Conservation (phyloP, 2,329 filamentous ascomycete genomes). For the Achaetomium macrosporum region DNA sequence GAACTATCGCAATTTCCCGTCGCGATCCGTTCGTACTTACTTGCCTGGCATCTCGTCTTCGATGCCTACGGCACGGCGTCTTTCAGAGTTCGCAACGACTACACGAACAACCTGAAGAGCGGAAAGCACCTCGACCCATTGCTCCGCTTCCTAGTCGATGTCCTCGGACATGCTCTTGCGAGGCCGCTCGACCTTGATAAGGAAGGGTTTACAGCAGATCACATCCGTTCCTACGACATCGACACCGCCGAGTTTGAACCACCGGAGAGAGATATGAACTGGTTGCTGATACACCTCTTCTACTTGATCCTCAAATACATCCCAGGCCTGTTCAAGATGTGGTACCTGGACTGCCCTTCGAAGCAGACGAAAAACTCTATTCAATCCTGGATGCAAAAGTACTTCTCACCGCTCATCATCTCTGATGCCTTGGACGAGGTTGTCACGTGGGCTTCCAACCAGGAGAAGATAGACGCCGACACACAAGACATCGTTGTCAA, state of each 20-base stretch:
- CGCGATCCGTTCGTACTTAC: slow-evolving; percentile 68
- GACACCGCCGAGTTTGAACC: slow-evolving; percentile 50
- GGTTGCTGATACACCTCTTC: slow-evolving; percentile 79
- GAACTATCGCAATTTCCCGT: slow-evolving; percentile 64
- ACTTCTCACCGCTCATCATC: slow-evolving; percentile 68
- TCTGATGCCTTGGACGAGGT: slow-evolving; percentile 61
- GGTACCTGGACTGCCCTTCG: slow-evolving; percentile 77
- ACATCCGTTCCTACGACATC: slow-evolving; percentile 52
- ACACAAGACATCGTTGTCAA: slow-evolving; percentile 60
- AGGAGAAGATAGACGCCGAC: slow-evolving; percentile 44
- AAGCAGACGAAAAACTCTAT: slow-evolving; percentile 75
- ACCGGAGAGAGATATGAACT: slow-evolving; percentile 70
- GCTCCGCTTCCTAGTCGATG: slow-evolving; percentile 74
- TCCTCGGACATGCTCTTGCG: slow-evolving; percentile 71
- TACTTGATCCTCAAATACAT: slow-evolving; percentile 73
- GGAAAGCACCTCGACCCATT: slow-evolving; percentile 63
- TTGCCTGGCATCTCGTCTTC: slow-evolving; percentile 87
- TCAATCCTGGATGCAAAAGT: slow-evolving; percentile 78
- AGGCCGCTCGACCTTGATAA: slow-evolving; percentile 69
- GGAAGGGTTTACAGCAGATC: slow-evolving; percentile 50
- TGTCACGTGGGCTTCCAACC: slow-evolving; percentile 55
- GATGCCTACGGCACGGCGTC: slow-evolving; percentile 76
- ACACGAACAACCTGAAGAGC: slow-evolving; percentile 71
- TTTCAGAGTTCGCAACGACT: slow-evolving; percentile 75
- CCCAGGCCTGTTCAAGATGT: slow-evolving; percentile 71